A percentile compares a stretch with the other conserved stretches of the same genome.
Evolutionary conservation across 805 yeast species (phyloP).

Genomic region (Suhomyces sp.): DNA sequence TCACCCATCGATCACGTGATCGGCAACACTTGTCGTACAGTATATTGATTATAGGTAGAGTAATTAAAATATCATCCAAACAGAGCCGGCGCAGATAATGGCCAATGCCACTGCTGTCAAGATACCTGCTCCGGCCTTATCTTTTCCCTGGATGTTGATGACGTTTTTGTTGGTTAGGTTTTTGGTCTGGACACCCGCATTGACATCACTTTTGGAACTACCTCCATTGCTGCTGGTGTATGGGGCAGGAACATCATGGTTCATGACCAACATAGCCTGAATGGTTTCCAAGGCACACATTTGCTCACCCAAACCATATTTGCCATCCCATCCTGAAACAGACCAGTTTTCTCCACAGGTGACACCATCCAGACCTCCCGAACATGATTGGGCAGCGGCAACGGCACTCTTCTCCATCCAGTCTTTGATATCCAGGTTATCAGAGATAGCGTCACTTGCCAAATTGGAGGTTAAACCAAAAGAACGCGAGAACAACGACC

Average conservation of each 20-base stretch:
- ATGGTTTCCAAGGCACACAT: constrained; percentile 69
- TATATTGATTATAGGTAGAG: not conserved
- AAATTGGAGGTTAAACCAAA: constrained; percentile 56
- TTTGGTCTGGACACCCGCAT: constrained; percentile 50
- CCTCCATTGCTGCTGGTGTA: constrained; percentile 37
- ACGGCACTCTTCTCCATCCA: constrained; percentile 51
- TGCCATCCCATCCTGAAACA: constrained; percentile 56
- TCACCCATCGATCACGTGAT: not conserved
- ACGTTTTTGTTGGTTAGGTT: constrained; percentile 39
- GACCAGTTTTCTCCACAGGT: constrained; percentile 80
- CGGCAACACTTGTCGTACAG: too few species aligned
- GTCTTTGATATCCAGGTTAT: constrained; percentile 16
- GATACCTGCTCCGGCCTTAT: constrained; percentile 84
- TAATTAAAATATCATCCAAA: constrained; percentile 69
- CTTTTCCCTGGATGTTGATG: constrained; percentile 49
- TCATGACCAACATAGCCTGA: constrained; percentile 43
- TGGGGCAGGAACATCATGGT: constrained; percentile 33
- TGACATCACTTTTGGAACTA: constrained; percentile 29
- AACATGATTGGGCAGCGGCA: constrained; percentile 69
- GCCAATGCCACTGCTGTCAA: constrained; percentile 73
- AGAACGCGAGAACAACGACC: constrained; percentile 64
- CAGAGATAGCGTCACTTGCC: constrained; percentile 42
- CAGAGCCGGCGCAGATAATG: constrained; percentile 57
- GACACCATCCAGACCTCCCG: constrained; percentile 79
- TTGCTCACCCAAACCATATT: constrained; percentile 77